Conservation (phyloP, 2,329 filamentous ascomycete species). For the Trichoderma sp. region DNA sequence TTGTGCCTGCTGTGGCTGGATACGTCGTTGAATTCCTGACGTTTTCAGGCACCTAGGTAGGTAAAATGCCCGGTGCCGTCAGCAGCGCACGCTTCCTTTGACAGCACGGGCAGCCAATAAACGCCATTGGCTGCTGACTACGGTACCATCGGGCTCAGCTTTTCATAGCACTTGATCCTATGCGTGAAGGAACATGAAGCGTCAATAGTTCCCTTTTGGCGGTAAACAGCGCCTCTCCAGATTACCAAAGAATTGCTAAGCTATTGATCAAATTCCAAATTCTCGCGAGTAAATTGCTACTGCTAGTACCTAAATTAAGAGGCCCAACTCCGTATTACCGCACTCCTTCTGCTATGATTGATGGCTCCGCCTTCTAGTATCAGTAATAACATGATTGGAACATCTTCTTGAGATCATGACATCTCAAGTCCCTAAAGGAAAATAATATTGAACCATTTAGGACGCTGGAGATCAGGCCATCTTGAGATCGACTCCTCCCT, state of each 20-base stretch:
- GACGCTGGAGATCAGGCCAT: background rate
- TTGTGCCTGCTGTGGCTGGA: slow-evolving; percentile 3
- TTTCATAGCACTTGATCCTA: background rate
- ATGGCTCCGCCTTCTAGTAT: background rate
- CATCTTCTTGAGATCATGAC: background rate
- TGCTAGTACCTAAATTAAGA: background rate
- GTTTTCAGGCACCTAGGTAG: background rate
- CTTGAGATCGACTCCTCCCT: background rate
- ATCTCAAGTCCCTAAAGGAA: background rate
- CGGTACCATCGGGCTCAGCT: background rate
- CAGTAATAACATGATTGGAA: background rate
- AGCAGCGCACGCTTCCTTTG: background rate
- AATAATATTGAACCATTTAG: background rate
- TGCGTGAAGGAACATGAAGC: background rate
- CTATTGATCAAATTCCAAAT: background rate
- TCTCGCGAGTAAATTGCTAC: background rate
- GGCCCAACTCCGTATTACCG: background rate
- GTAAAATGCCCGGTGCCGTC: background rate
- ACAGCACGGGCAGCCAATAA: background rate
- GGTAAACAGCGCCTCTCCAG: background rate
- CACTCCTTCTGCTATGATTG: background rate
- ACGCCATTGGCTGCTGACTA: background rate
- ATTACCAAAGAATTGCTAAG: background rate
- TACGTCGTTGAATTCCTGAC: background rate
- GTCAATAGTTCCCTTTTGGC: background rate